These are phyloP conservation scores for Acorus calamus DNA, from an alignment of 106 monocot species.

Conservation along the genomic window DNA sequence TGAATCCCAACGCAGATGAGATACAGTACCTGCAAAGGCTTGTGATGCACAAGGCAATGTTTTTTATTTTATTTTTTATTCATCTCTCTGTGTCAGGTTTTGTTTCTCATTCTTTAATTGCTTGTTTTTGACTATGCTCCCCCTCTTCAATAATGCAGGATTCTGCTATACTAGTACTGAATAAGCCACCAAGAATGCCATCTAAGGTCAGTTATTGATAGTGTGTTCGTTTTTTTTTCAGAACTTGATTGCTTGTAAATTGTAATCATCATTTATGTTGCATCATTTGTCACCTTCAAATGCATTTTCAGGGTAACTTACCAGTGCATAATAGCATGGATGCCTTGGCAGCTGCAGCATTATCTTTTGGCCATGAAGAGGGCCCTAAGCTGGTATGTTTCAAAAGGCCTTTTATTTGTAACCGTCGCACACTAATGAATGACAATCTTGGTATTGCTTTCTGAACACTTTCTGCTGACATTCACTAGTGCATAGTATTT, in stretches of 20 bases:
- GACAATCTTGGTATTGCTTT: neutral
- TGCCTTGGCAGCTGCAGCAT: conserved; percentile 70
- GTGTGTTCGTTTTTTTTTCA: neutral
- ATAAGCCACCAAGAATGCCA: conserved; percentile 87
- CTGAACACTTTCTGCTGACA: neutral
- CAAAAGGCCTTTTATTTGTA: neutral
- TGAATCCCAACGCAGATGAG: neutral
- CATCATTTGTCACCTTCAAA: too few species aligned
- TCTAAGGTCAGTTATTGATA: conserved; percentile 41
- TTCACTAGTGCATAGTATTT: neutral
- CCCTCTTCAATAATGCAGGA: conserved; percentile 35
- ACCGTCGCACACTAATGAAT: too few species aligned
- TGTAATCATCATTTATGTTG: neutral
- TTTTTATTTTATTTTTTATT: neutral
- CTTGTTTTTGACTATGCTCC: neutral
- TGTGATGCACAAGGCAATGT: conserved; percentile 61
- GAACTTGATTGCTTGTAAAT: neutral
- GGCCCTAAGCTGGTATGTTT: conserved; percentile 70
- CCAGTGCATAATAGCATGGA: conserved; percentile 97
- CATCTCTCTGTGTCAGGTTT: neutral
- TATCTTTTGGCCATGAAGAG: conserved; percentile 79
- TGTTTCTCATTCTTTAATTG: neutral
- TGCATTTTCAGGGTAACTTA: conserved; percentile 52
- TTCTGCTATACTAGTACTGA: conserved; percentile 73
- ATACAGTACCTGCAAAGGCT: conserved; percentile 35